phyloP scores from a whole-genome alignment of 331 rosid species.

The Pyracantha coccinea region DNA sequence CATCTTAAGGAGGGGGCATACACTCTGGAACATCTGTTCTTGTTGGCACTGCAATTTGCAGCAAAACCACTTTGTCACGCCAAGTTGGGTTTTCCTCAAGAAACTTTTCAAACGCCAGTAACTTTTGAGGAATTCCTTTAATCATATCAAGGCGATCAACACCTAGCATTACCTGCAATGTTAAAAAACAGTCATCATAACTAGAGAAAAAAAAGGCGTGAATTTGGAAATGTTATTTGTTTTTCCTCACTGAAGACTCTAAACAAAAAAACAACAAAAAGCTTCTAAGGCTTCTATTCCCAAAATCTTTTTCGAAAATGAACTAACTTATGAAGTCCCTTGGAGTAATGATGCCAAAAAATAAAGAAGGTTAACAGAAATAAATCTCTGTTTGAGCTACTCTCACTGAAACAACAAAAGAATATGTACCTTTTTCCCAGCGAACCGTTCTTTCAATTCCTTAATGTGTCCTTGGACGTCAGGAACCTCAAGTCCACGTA shows the following conservation, averaged over 20 bases:
- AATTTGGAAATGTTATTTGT: too few relatives aligned
- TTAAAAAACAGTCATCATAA: conserved; percentile 5
- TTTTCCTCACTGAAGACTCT: background rate
- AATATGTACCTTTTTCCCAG: conserved; percentile 65
- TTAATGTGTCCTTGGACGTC: conserved; percentile 47
- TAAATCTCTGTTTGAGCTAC: background rate
- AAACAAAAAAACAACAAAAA: background rate
- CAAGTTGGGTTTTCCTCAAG: conserved; percentile 65
- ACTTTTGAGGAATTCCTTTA: conserved; percentile 91
- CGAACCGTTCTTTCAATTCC: conserved; percentile 69
- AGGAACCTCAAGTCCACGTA: conserved; percentile 50
- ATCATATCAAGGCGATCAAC: conserved; percentile 96
- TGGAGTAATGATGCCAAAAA: background rate
- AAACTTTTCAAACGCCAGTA: conserved; percentile 83
- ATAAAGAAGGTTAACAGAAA: background rate
- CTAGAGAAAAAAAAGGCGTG: background rate
- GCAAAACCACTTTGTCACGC: conserved; percentile 80
- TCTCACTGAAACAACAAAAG: background rate
- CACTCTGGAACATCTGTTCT: conserved; percentile 96
- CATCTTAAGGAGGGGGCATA: conserved; percentile 27
- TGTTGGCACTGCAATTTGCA: conserved; percentile 95
- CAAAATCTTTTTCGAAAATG: background rate
- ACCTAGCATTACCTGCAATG: conserved; percentile 79
- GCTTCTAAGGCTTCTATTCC: background rate
- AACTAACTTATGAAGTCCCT: background rate